phyloP scores from a whole-genome alignment of 495 filamentous ascomycete species.

The Lepidopterella palustris region DNA sequence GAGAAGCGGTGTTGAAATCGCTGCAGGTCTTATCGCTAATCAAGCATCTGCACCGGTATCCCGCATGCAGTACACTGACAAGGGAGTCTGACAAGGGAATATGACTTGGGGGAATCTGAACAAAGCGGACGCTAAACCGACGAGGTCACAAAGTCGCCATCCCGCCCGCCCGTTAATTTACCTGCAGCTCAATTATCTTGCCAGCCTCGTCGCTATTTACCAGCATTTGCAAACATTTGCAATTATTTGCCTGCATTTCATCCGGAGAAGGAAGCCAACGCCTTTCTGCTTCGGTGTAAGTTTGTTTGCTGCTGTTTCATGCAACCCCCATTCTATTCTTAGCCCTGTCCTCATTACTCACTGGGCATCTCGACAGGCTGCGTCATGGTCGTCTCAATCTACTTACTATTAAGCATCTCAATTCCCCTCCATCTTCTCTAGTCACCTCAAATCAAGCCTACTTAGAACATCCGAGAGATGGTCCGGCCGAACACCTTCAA shows the following conservation, averaged over 20 bases:
- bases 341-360: too few relatives aligned
- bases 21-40: not conserved
- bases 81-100: too few relatives aligned
- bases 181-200: too few relatives aligned
- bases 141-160: too few relatives aligned
- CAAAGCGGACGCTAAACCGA: too few relatives aligned
- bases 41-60: not conserved
- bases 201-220: not conserved
- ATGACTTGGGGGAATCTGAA: not conserved
- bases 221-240: not conserved
- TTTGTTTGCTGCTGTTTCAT: not conserved
- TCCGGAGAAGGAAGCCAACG: not conserved
- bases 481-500: not conserved
- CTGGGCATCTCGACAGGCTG: too few relatives aligned
- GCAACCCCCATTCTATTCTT: not conserved
- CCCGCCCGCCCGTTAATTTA: too few relatives aligned
- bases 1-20: not conserved
- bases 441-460: not conserved
- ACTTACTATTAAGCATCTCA: not conserved
- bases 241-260: not conserved
- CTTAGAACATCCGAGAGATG: not conserved
- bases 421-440: not conserved
- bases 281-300: not conserved
- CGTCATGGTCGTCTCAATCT: not conserved
- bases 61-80: too few relatives aligned